Base-by-base conservation (phyloP, 176 grass and related monocot genomes). In the Saccharum officinarum region DNA sequence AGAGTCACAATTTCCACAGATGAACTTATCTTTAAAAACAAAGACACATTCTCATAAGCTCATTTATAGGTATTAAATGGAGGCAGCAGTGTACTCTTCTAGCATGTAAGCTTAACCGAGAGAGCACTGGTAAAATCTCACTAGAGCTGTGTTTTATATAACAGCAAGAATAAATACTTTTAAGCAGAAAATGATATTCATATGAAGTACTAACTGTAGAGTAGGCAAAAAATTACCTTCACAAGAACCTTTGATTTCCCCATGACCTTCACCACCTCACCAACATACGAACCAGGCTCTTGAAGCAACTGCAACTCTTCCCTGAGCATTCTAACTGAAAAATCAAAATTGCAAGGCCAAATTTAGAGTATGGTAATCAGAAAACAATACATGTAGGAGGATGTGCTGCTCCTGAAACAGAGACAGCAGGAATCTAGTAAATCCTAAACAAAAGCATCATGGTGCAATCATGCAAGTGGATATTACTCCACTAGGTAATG, bases 251-350 rank as follows among this genome's bases (percentile, higher is more conserved):
- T 98, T 18, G 97, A 98, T 88, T 98, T 98, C 2, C 97, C 97
- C 93, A 98, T 98, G 82, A 98, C 93, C 81, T 98, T 98, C 68
- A 95, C 97, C 30, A 98, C 97, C 86, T 98, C 97, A 80, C 97
- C 97, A 54, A 98, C 93, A 76, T 98, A 95, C 3, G 96, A 98
- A 50, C 97, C 97, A 42, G 93, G 93, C 57, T 99, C 94, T 71
- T 99, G 94, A 81, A 99, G 97, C 52, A 99, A 78, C 84, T 96
- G 93, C n/a, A 99, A 57, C 82, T 99, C 97, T 75, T 99, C 97
- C 76, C 94, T 89, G 11, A 99, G 94, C 82, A 91, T 91, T 86
- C 97, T 92, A 78, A 99, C 97, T 99, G 90, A 65, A 80, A 46
- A 67, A 78, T 18, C 14, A 38, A 63, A 85, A 90, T 37, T 63